A percentile compares a stretch with the other conserved stretches of the same genome.
Evolutionary conservation across 768 basidiomycete species (phyloP).

Genomic region (Amanita brunnescens): DNA sequence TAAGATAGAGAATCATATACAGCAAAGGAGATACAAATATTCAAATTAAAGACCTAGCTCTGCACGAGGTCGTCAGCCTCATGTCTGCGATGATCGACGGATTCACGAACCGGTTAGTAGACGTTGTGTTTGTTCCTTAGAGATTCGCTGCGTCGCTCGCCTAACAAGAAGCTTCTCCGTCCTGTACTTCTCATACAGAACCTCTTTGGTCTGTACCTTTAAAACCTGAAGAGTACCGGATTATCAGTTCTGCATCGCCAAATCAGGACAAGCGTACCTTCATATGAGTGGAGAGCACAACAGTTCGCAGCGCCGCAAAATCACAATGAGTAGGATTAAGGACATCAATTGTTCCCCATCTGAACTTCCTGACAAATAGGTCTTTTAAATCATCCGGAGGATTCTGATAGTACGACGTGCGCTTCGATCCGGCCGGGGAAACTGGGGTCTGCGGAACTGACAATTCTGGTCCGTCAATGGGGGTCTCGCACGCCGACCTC

Average conservation of each 20-base stretch:
- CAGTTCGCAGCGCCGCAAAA: conserved; percentile 76
- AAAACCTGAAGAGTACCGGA: conserved; percentile 44
- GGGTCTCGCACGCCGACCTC: conserved; percentile 22
- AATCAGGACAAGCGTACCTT: conserved; percentile 34
- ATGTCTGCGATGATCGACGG: neutral
- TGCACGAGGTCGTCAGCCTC: neutral
- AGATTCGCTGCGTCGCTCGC: conserved; percentile 73
- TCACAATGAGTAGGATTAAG: conserved; percentile 83
- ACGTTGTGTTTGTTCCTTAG: conserved; percentile 63
- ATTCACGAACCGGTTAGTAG: conserved; percentile 58
- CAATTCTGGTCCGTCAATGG: conserved; percentile 37
- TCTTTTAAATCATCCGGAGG: conserved; percentile 66
- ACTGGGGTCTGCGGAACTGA: conserved; percentile 26
- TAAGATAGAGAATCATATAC: neutral
- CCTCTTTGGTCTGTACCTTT: conserved; percentile 78
- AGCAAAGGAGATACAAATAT: conserved; percentile 1
- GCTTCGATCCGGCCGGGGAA: conserved; percentile 26
- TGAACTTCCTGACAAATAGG: conserved; percentile 67
- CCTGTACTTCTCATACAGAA: conserved; percentile 88
- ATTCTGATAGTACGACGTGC: conserved; percentile 35
- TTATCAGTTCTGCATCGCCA: neutral
- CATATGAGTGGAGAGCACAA: conserved; percentile 77
- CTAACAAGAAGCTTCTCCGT: conserved; percentile 86
- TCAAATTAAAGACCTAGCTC: conserved; percentile 14
- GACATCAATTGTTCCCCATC: conserved; percentile 88